Percentiles rank a stretch among this genome's conserved stretches.
These are phyloP conservation scores for Cystobasidium sp. DNA, from an alignment of 1,284 basidiomycete genomes.

Conservation along the genomic window DNA sequence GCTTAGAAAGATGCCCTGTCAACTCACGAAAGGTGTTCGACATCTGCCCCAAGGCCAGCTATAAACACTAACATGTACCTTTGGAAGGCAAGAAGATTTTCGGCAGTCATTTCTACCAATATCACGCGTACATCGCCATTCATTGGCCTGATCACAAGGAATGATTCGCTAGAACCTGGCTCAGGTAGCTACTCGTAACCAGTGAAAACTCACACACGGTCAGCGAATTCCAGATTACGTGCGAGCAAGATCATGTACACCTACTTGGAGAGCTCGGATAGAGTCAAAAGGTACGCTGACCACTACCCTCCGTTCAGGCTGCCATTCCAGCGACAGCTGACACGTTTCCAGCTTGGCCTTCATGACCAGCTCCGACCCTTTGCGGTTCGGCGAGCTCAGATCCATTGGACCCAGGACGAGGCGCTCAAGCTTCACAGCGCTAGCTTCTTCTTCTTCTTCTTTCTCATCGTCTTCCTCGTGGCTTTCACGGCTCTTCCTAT, in stretches of 20 bases:
- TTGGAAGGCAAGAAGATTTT: constrained; percentile 35
- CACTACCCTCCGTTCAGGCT: constrained; percentile 26
- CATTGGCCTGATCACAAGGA: constrained; percentile 26
- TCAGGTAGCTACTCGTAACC: constrained; percentile 16
- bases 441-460: constrained; percentile 11
- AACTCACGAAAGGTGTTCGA: constrained; percentile 28
- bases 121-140: constrained; percentile 25
- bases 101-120: constrained; percentile 25
- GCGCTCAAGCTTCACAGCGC: constrained; percentile 12
- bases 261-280: constrained; percentile 5
- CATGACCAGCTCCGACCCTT: constrained; percentile 27
- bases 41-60: constrained; percentile 23
- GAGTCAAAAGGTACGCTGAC: constrained; percentile 32
- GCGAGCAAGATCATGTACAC: not conserved
- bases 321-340: constrained; percentile 26
- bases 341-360: constrained; percentile 13
- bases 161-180: constrained; percentile 25
- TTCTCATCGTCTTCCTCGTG: not conserved
- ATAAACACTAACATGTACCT: constrained; percentile 34
- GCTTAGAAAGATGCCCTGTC: not conserved
- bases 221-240: not conserved
- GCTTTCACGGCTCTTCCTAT: not conserved
- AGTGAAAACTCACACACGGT: not conserved
- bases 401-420: constrained; percentile 32
- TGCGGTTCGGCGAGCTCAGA: constrained; percentile 26